These are phyloP conservation scores for Kipferlia bialata DNA, from an alignment of 78 protist genomes.

Conservation along the genomic window DNA sequence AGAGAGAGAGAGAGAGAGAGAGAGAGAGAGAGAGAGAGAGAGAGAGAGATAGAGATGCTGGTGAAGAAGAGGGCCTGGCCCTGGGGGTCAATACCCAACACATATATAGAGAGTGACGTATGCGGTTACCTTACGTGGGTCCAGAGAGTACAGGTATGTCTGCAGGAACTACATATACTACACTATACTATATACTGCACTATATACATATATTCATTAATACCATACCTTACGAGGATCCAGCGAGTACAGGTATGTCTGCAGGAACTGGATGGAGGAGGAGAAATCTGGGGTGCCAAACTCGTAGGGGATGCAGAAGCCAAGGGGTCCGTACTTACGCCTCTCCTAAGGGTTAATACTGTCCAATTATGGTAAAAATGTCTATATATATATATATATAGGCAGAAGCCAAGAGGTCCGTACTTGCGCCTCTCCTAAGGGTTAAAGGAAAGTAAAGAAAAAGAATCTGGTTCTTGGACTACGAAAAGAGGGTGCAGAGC, in stretches of 20 bases:
- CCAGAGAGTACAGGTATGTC: constrained; percentile 47
- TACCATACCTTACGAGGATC: constrained; percentile 40
- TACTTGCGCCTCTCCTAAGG: constrained; percentile 77
- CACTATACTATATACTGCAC: constrained; percentile 29
- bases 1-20: no score
- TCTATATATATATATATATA: no score
- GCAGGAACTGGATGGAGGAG: constrained; percentile 53
- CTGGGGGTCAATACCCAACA: constrained; percentile 10
- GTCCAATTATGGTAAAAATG: no score
- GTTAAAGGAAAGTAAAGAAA: no score
- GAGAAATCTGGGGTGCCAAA: constrained; percentile 67
- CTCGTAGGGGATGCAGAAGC: constrained; percentile 75
- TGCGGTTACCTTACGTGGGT: constrained; percentile 28
- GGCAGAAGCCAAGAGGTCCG: constrained; percentile 68
- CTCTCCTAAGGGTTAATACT: no score
- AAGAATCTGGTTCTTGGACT: no score
- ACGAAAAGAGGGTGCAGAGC: no score
- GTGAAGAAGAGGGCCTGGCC: constrained; percentile 28
- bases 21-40: no score
- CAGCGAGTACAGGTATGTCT: constrained; percentile 45
- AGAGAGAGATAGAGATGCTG: no score
- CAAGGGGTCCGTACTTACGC: constrained; percentile 71
- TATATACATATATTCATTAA: constrained; percentile 12
- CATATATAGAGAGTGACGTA: constrained; percentile 32
- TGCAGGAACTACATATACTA: constrained; percentile 49